Conservation (phyloP, 164 flowering plant genomes). For the Pachysandra terminalis region DNA sequence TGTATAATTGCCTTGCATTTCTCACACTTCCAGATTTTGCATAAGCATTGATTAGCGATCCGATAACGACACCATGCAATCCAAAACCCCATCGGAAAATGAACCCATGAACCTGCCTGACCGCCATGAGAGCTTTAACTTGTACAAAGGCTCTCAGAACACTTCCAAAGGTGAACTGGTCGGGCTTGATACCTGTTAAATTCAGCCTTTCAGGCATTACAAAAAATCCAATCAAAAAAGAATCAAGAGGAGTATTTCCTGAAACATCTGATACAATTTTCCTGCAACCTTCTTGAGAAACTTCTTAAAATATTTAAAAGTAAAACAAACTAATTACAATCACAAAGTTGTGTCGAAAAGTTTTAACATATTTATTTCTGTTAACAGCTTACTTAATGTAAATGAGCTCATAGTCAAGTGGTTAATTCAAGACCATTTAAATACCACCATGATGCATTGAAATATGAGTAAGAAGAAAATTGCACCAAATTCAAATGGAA, state of each 20-base stretch:
- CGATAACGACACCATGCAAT: constrained; percentile 33
- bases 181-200: constrained; percentile 52
- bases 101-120: constrained; percentile 44
- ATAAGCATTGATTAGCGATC: constrained; percentile 62
- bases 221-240: neutral
- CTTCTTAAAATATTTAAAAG: too few species aligned
- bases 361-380: too few species aligned
- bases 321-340: too few species aligned
- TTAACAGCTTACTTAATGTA: neutral
- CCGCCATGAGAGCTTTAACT: constrained; percentile 19
- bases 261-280: neutral
- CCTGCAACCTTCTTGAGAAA: neutral
- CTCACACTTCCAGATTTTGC: constrained; percentile 53
- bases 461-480: too few species aligned
- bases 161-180: constrained; percentile 58
- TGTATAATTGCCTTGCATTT: constrained; percentile 42
- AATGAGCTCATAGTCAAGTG: too few species aligned
- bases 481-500: too few species aligned
- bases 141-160: constrained; percentile 39
- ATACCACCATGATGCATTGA: too few species aligned
- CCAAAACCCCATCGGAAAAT: constrained; percentile 44
- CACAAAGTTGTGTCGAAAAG: too few species aligned
- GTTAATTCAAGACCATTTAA: too few species aligned
- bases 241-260: neutral
- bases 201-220: neutral